Conservation (phyloP, 2,329 filamentous ascomycete genomes). For the Xylariaceae sp. region DNA sequence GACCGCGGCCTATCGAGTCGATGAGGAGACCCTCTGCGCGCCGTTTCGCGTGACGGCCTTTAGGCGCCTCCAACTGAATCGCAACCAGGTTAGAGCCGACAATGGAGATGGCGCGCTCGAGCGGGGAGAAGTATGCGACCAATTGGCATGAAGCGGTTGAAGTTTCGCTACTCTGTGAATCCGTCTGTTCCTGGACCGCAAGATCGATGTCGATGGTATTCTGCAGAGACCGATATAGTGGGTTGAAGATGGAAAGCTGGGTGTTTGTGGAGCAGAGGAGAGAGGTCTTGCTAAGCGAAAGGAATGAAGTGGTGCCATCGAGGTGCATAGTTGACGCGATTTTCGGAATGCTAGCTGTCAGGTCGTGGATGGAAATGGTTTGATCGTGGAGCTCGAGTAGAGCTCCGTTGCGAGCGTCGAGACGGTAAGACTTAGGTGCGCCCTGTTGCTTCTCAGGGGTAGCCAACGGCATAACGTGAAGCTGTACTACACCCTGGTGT, state of each 20-base stretch:
- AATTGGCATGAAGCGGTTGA: constrained; percentile 37
- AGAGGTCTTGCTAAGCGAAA: constrained; percentile 61
- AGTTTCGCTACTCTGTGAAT: constrained; percentile 31
- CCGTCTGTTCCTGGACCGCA: constrained; percentile 33
- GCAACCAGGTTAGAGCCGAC: constrained; percentile 60
- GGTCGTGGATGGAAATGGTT: constrained; percentile 56
- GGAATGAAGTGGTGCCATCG: constrained; percentile 53
- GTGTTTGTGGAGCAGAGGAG: constrained; percentile 56
- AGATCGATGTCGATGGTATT: constrained; percentile 43
- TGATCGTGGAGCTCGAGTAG: constrained; percentile 55
- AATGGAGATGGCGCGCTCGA: constrained; percentile 62
- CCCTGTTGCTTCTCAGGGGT: constrained; percentile 4
- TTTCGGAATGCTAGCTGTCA: constrained; percentile 58
- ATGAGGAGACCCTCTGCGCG: constrained; percentile 60
- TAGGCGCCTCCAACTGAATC: constrained; percentile 62
- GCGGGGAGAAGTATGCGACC: constrained; percentile 58
- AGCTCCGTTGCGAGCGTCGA: constrained; percentile 59
- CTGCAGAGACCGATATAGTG: constrained; percentile 60
- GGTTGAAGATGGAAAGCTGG: constrained; percentile 61
- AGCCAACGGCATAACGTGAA: constrained; percentile 27
- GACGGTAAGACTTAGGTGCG: constrained; percentile 39
- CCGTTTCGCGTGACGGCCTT: constrained; percentile 49
- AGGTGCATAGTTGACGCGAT: constrained; percentile 50
- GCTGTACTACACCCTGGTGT: constrained; percentile 25
- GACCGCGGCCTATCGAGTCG: constrained; percentile 67